Conservation (phyloP, 1,284 basidiomycete species). For the Rhodotorula sp. region DNA sequence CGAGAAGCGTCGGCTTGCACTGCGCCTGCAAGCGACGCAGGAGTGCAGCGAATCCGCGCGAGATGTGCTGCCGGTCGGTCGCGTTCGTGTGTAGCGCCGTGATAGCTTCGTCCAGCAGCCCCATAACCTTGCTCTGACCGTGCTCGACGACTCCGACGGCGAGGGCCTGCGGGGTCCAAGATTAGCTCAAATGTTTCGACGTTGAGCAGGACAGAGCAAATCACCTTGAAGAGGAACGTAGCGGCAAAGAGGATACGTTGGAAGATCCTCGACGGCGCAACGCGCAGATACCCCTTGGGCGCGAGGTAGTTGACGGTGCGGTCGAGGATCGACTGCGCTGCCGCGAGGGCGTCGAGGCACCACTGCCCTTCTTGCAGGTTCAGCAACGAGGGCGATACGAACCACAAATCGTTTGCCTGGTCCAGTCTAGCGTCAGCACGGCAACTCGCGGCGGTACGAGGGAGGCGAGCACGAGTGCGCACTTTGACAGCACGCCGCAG, state of each 20-base stretch:
- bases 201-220: neutral
- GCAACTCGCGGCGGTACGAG: no score
- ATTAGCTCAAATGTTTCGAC: no score
- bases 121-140: constrained; percentile 33
- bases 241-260: constrained; percentile 40
- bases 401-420: constrained; percentile 35
- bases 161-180: constrained; percentile 21
- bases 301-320: constrained; percentile 36
- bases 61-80: constrained; percentile 36
- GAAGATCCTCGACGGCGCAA: constrained; percentile 36
- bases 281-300: constrained; percentile 35
- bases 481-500: constrained; percentile 37
- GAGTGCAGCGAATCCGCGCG: constrained; percentile 33
- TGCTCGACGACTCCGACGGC: constrained; percentile 41
- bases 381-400: constrained; percentile 39
- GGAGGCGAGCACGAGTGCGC: neutral
- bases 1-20: constrained; percentile 36
- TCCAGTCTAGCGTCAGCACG: neutral
- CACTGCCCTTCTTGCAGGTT: constrained; percentile 42
- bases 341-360: constrained; percentile 40
- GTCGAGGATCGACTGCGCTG: constrained; percentile 39
- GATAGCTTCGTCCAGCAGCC: constrained; percentile 35
- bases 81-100: constrained; percentile 28
- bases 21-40: constrained; percentile 37
- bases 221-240: constrained; percentile 38